These are phyloP conservation scores for Mesembryanthemum crystallinum DNA, from an alignment of 148 eudicot species.

Conservation along the genomic window DNA sequence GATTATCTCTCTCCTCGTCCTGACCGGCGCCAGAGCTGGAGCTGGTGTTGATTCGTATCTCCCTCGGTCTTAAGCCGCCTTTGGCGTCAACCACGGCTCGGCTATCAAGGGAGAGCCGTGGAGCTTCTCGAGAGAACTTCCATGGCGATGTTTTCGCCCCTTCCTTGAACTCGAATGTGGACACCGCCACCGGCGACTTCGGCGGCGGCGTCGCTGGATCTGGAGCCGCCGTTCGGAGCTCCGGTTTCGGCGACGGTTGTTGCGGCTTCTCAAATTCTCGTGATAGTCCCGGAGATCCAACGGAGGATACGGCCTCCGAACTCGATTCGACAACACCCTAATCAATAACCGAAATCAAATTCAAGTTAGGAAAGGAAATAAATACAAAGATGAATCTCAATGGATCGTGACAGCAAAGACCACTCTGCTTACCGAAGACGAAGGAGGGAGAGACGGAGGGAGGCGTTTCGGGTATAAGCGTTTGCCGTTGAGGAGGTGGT, in stretches of 20 bases:
- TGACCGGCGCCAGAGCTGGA: conserved; percentile 1
- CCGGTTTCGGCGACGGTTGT: conserved; percentile 13
- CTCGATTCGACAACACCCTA: conserved; percentile 39
- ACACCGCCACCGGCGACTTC: conserved; percentile 35
- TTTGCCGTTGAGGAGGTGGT: conserved; percentile 54
- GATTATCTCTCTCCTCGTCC: conserved; percentile 35
- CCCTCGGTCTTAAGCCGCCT: conserved; percentile 62
- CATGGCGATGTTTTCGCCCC: conserved; percentile 56
- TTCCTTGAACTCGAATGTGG: conserved; percentile 42
- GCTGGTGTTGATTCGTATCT: conserved; percentile 39
- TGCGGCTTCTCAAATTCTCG: conserved; percentile 26
- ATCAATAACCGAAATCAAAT: neutral
- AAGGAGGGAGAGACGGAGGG: conserved; percentile 37
- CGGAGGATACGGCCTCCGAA: conserved; percentile 39
- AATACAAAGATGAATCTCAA: neutral
- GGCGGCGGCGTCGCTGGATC: conserved; percentile 20
- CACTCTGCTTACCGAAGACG: conserved; percentile 27
- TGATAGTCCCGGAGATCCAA: conserved; percentile 34
- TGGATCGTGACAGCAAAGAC: too few species aligned
- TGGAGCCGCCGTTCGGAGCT: conserved; percentile 16
- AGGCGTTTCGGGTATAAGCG: conserved; percentile 62
- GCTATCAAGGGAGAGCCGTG: conserved; percentile 84
- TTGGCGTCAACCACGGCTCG: conserved; percentile 62
- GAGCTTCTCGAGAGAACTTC: conserved; percentile 79
- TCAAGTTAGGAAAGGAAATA: neutral